phyloP scores from a whole-genome alignment of 2,329 filamentous ascomycete species.

The Hymenoscyphus fraxineus region DNA sequence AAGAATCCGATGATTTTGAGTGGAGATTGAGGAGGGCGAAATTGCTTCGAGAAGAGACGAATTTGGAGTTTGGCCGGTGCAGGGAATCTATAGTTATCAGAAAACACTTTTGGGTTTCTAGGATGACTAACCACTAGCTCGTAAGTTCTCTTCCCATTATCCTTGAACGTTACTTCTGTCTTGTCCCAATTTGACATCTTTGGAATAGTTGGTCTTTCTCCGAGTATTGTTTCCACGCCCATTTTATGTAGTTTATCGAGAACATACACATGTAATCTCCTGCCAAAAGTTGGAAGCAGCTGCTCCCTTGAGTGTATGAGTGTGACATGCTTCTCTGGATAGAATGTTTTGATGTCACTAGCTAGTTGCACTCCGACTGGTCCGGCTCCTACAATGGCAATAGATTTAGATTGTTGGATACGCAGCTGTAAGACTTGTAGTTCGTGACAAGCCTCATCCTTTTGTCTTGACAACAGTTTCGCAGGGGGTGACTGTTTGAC shows the following conservation, averaged over 20 bases:
- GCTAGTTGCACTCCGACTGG: conserved; percentile 49
- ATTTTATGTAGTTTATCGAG: conserved; percentile 35
- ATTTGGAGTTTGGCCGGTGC: conserved; percentile 45
- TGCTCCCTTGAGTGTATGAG: conserved; percentile 45
- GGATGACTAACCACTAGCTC: conserved; percentile 39
- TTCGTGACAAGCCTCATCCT: conserved; percentile 32
- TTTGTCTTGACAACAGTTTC: conserved; percentile 32
- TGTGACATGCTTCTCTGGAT: conserved; percentile 44
- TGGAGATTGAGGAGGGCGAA: conserved; percentile 35
- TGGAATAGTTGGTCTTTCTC: conserved; percentile 32
- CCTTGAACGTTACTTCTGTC: conserved; percentile 32
- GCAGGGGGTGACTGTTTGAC: conserved; percentile 34
- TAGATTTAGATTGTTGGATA: conserved; percentile 28
- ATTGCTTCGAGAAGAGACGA: conserved; percentile 37
- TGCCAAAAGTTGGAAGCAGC: conserved; percentile 42
- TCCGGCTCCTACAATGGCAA: conserved; percentile 43
- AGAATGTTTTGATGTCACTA: conserved; percentile 44
- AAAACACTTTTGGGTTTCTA: conserved; percentile 1
- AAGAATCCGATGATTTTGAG: conserved; percentile 32
- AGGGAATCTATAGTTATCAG: conserved; percentile 38
- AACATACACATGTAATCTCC: conserved; percentile 38
- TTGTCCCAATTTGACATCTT: conserved; percentile 15
- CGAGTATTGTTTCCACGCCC: conserved; percentile 39
- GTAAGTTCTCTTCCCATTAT: conserved; percentile 34
- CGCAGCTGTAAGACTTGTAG: conserved; percentile 33